These are phyloP conservation scores for Zoysia matrella DNA, from an alignment of 202 grass and related monocot genomes.

Conservation along the genomic window DNA sequence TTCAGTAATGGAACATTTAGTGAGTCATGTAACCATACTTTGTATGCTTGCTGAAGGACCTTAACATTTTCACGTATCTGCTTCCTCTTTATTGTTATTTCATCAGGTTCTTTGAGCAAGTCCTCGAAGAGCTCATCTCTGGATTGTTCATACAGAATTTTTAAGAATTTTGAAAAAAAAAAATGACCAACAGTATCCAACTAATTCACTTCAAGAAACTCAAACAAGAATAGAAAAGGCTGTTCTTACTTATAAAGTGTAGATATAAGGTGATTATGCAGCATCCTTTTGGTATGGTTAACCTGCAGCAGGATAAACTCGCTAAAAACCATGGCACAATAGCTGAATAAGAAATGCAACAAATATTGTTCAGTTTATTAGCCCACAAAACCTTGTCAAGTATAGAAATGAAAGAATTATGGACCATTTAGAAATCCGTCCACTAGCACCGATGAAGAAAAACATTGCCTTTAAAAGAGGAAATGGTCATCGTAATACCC, in stretches of 20 bases:
- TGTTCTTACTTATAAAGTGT: slow-evolving; percentile 79
- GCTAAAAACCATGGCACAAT: slow-evolving; percentile 33
- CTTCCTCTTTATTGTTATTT: slow-evolving; percentile 82
- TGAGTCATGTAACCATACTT: slow-evolving; percentile 46
- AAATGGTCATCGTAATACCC: not conserved
- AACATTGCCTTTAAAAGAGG: slow-evolving; percentile 1
- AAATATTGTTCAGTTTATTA: slow-evolving; percentile 1
- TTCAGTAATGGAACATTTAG: not conserved
- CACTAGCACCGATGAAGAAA: not conserved
- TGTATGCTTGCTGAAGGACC: slow-evolving; percentile 95
- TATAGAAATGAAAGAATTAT: not conserved
- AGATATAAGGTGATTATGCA: slow-evolving; percentile 94
- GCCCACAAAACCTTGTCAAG: not conserved
- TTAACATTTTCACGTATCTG: slow-evolving; percentile 76
- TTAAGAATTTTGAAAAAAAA: slow-evolving; percentile 19
- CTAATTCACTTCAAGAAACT: not conserved
- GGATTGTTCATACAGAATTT: slow-evolving; percentile 22
- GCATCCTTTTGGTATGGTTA: slow-evolving; percentile 92
- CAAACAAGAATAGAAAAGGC: not conserved
- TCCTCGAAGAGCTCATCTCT: slow-evolving; percentile 85
- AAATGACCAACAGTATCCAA: not conserved
- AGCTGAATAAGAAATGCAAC: slow-evolving; percentile 11
- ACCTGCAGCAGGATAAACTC: slow-evolving; percentile 70
- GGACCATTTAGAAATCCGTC: slow-evolving; percentile 3
- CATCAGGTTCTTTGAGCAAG: slow-evolving; percentile 94